These are phyloP conservation scores for Porphyridium purpureum DNA, from an alignment of 23 red algal species.

Conservation along the genomic window DNA sequence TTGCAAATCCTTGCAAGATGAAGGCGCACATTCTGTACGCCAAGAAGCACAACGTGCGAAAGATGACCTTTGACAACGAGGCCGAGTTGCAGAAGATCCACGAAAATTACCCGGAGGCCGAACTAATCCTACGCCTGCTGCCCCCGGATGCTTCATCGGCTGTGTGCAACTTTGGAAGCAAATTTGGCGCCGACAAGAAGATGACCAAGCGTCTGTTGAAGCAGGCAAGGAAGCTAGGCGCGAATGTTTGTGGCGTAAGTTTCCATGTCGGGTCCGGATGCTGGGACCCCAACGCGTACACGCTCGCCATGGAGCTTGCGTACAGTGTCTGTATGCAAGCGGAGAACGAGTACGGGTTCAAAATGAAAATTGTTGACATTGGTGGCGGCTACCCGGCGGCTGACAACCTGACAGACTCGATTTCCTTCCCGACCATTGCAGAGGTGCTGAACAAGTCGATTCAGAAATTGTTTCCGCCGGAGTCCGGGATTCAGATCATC, in stretches of 20 bases:
- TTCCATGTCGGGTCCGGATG: constrained; percentile 17
- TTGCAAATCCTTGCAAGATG: constrained; percentile 12
- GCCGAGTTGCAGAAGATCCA: constrained; percentile 1
- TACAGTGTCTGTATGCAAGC: constrained; percentile 3
- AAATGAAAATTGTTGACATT: constrained; percentile 11
- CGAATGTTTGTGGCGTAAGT: not conserved
- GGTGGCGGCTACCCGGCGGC: constrained; percentile 10
- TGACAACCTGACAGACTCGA: too few species aligned
- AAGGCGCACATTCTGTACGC: constrained; percentile 3
- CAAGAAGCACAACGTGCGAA: not conserved
- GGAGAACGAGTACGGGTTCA: not conserved
- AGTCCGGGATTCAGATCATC: too few species aligned
- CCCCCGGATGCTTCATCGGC: constrained; percentile 1
- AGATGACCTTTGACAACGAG: constrained; percentile 9
- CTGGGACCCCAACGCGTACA: not conserved
- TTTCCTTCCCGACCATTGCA: too few species aligned
- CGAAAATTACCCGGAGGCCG: not conserved
- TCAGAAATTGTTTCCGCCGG: too few species aligned
- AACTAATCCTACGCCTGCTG: constrained; percentile 5
- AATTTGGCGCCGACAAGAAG: constrained; percentile 4
- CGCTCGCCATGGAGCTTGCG: not conserved
- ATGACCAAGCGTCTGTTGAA: constrained; percentile 2
- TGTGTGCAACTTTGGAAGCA: constrained; percentile 5
- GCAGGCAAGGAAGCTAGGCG: not conserved
- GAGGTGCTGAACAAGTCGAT: too few species aligned